These are phyloP conservation scores for Pichia sp. DNA, from an alignment of 1,139 yeast species.

Conservation along the genomic window DNA sequence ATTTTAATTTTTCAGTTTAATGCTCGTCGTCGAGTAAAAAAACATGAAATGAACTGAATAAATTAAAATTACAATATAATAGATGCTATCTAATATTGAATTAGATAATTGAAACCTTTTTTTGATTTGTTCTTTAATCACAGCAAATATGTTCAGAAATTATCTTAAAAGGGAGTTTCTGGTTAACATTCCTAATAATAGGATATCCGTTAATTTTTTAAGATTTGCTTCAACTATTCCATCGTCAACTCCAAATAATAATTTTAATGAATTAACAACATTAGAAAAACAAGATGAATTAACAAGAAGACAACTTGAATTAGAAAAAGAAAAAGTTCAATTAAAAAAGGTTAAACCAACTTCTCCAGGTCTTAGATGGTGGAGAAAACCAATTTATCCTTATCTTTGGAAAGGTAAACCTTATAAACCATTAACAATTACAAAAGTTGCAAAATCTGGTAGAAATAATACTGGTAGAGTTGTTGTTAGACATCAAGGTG, in stretches of 20 bases:
- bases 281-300: conserved; percentile 74
- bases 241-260: conserved; percentile 1
- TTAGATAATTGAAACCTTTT: too few species aligned
- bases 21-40: too few species aligned
- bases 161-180: too few species aligned
- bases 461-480: conserved; percentile 85
- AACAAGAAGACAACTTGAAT: conserved; percentile 64
- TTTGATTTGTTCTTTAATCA: too few species aligned
- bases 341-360: conserved; percentile 74
- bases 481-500: conserved; percentile 93
- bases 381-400: conserved; percentile 78
- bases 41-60: too few species aligned
- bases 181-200: too few species aligned
- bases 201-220: too few species aligned
- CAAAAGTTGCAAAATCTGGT: conserved; percentile 74
- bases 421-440: conserved; percentile 63
- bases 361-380: conserved; percentile 88
- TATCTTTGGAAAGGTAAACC: conserved; percentile 87
- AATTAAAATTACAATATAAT: too few species aligned
- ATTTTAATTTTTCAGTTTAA: too few species aligned
- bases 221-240: conserved; percentile 17
- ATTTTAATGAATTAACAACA: conserved; percentile 44
- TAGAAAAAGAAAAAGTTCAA: conserved; percentile 62
- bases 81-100: too few species aligned
- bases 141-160: too few species aligned